phyloP scores from a whole-genome alignment of 1,284 basidiomycete genomes.

The Puccinia horiana region DNA sequence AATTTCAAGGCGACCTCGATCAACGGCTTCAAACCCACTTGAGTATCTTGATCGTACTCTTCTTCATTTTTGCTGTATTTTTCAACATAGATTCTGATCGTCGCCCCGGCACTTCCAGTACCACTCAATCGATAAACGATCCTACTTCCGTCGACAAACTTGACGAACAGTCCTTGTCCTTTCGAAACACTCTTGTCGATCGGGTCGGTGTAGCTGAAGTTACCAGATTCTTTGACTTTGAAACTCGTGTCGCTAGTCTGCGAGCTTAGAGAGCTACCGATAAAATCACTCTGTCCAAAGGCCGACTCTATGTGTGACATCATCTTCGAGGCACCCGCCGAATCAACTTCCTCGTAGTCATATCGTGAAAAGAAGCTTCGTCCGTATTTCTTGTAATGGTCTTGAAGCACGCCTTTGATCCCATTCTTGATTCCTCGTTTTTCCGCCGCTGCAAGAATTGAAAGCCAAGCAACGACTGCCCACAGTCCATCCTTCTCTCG shows the following conservation, averaged over 20 bases:
- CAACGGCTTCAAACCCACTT: conserved; percentile 86
- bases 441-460: conserved; percentile 92
- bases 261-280: conserved; percentile 69
- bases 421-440: conserved; percentile 72
- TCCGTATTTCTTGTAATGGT: conserved; percentile 88
- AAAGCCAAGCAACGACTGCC: conserved; percentile 98
- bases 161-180: conserved; percentile 93
- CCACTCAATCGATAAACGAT: conserved; percentile 95
- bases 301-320: conserved; percentile 75
- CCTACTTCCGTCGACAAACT: conserved; percentile 84
- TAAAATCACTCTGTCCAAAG: conserved; percentile 70
- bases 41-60: conserved; percentile 76
- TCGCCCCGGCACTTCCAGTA: conserved; percentile 92
- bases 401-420: conserved; percentile 83
- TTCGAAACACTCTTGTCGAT: conserved; percentile 89
- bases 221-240: conserved; percentile 74
- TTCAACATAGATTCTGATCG: conserved; percentile 63
- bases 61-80: conserved; percentile 80
- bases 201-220: conserved; percentile 96
- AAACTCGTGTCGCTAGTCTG: conserved; percentile 71
- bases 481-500: conserved; percentile 98
- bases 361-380: conserved; percentile 79
- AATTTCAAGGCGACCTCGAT: conserved; percentile 88
- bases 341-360: conserved; percentile 97
- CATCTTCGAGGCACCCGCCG: conserved; percentile 81